Evolutionary conservation across 2,329 filamentous ascomycete genomes (phyloP), one percentile per base, ranked within the genome.

Genomic region (Diatrype stigma): DNA sequence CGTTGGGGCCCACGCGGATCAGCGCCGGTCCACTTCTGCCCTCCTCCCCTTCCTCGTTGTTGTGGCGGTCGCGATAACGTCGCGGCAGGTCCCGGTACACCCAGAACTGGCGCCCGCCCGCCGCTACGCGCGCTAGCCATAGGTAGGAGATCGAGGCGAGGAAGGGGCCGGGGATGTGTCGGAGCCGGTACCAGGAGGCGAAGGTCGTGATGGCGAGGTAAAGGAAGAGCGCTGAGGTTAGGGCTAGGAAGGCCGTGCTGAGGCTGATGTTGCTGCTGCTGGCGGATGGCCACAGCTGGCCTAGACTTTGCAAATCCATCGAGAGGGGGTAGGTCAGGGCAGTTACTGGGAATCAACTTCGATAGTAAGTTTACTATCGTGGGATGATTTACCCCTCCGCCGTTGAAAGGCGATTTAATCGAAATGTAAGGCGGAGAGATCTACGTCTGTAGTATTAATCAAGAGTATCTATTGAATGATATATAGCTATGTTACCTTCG

Each of bases 1-100:
- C 23, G n/a, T 46, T 47, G 12, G 51, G 46, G 5, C 48, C 48
- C 10, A 50, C 46, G 23, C 51, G 48, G 16, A 51, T 40, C 16
- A 50, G 49, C 10, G 54, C 51, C 16, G 54, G n/a, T n/a, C n/a
- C n/a, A n/a, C n/a, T n/a, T n/a, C n/a, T n/a, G n/a, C n/a, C n/a
- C n/a, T n/a, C n/a, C n/a, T n/a, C n/a, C n/a, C n/a, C n/a, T n/a
- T n/a, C n/a, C n/a, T n/a, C 54, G 42, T 51, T 42, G 38, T 30
- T 34, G n/a, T 11, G 12, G 17, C 32, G 2, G 42, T 51, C 35
- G 38, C 22, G 22, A 11, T 11, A 30, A 6, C 26, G 26, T 10
- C 26, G 26, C 26, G 26, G 26, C 40, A 48, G 21, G 6, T 45
- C 17, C 17, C n/a, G 14, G 23, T 45, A 30, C 34, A 22, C 44